These are phyloP conservation scores for Rhizophora mangle DNA, from an alignment of 345 rosid genomes.

Conservation along the genomic window DNA sequence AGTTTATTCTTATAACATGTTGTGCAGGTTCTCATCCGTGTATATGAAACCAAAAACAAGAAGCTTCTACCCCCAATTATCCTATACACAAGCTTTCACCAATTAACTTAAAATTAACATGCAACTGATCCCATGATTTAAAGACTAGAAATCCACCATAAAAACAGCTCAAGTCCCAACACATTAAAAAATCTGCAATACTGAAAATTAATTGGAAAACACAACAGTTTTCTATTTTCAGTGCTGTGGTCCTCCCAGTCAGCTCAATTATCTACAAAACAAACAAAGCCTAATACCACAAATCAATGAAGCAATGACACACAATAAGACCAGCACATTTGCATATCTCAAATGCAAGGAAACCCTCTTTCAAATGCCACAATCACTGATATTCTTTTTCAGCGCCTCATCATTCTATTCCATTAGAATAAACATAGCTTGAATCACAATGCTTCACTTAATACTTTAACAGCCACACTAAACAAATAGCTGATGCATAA, in stretches of 20 bases:
- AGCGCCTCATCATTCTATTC: neutral
- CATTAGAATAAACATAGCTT: neutral
- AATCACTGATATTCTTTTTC: neutral
- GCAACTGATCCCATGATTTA: neutral
- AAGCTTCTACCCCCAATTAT: neutral
- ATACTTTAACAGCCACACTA: neutral
- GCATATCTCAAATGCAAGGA: neutral
- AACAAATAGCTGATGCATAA: no score
- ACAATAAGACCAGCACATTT: neutral
- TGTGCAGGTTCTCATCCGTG: no score
- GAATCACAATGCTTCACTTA: no score
- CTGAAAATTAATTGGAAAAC: no score
- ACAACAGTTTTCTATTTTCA: no score
- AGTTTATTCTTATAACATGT: no score
- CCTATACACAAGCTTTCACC: neutral
- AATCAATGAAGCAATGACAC: neutral
- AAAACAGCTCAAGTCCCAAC: neutral
- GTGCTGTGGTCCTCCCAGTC: neutral
- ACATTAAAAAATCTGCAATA: neutral
- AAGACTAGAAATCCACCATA: neutral
- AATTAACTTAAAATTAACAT: no score
- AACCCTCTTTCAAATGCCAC: neutral
- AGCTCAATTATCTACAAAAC: neutral
- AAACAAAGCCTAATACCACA: neutral
- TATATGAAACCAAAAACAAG: no score